These are phyloP conservation scores for Myriangium duriaei DNA, from an alignment of 2,329 filamentous ascomycete genomes.

Conservation along the genomic window DNA sequence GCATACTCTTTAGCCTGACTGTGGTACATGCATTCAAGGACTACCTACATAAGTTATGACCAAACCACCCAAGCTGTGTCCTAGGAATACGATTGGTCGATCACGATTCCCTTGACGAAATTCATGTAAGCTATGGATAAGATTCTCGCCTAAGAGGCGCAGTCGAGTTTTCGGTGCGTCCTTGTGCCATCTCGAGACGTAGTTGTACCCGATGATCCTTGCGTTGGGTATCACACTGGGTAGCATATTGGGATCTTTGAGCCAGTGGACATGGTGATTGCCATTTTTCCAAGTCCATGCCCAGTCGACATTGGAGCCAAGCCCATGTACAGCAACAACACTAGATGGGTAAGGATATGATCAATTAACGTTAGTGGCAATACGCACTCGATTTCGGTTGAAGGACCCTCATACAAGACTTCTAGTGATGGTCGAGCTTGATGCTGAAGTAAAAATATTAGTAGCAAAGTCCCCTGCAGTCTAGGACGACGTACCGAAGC, in stretches of 20 bases:
- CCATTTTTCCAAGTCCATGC: neutral
- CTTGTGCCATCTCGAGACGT: neutral
- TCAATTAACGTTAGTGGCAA: neutral
- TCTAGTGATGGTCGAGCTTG: neutral
- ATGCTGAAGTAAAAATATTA: too few relatives aligned
- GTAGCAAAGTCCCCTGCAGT: too few relatives aligned
- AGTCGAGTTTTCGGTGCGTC: neutral
- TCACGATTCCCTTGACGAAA: neutral
- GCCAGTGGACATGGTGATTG: constrained; percentile 2
- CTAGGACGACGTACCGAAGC: too few relatives aligned
- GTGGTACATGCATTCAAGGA: too few relatives aligned
- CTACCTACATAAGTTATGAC: too few relatives aligned
- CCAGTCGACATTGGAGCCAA: neutral
- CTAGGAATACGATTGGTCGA: constrained; percentile 1
- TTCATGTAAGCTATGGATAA: neutral
- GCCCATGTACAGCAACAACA: neutral
- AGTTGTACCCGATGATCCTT: constrained; percentile 2
- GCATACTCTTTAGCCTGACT: too few relatives aligned
- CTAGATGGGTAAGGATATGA: neutral
- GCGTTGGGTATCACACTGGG: neutral
- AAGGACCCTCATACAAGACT: neutral
- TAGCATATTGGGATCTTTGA: neutral
- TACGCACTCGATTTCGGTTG: constrained; percentile 1
- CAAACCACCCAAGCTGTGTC: constrained; percentile 1
- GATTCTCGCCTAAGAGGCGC: too few relatives aligned